Evolutionary conservation across 495 filamentous ascomycete species (phyloP).

Genomic region (Aspergillus steynii): DNA sequence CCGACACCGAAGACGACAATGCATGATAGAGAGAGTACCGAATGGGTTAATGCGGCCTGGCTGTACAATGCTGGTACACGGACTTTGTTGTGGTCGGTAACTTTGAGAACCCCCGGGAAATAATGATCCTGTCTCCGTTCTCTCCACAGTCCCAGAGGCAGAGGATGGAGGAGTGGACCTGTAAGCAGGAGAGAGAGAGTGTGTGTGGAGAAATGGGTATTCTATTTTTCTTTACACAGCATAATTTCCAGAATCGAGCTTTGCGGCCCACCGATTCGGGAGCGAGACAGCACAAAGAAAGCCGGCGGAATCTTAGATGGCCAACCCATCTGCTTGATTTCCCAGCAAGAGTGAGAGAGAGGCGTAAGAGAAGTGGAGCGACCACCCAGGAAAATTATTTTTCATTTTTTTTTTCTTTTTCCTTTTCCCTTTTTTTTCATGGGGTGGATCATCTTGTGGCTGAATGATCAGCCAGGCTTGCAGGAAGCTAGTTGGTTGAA

Average conservation of each 20-base stretch:
- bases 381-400: conserved; percentile 7
- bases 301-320: conserved; percentile 8
- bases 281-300: conserved; percentile 21
- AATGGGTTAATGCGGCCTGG: conserved; percentile 13
- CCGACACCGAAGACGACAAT: conserved; percentile 25
- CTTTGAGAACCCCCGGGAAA: not conserved
- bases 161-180: not conserved
- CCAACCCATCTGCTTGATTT: not conserved
- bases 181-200: conserved; percentile 7
- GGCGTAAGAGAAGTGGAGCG: not conserved
- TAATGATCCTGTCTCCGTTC: not conserved
- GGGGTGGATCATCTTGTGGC: conserved; percentile 19
- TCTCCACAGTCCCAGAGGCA: not conserved
- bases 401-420: conserved; percentile 8
- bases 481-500: conserved; percentile 29
- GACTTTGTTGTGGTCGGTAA: not conserved
- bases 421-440: conserved; percentile 8
- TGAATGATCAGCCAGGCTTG: conserved; percentile 26
- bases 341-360: not conserved
- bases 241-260: conserved; percentile 30
- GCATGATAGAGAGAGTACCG: conserved; percentile 4
- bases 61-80: conserved; percentile 9
- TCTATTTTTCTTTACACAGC: conserved; percentile 13
- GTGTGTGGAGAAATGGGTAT: conserved; percentile 15
- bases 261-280: conserved; percentile 11